Percentiles rank a stretch among this genome's conserved stretches.
Conservation (phyloP, 192 early-diverging fungal species). For the Tieghemiomyces parasiticus region DNA sequence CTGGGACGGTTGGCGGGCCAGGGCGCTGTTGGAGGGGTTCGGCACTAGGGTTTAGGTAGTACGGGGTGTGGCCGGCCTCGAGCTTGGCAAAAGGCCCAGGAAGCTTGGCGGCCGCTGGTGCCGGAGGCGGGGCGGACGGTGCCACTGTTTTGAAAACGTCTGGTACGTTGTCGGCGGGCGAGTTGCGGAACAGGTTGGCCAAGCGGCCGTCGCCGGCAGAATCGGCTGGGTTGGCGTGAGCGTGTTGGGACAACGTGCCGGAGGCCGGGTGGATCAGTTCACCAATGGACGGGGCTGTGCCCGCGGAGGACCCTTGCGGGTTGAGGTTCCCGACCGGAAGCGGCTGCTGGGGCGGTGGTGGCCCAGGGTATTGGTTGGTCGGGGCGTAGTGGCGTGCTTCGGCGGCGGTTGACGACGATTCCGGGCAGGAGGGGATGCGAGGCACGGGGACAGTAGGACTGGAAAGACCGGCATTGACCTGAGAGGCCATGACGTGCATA, state of each 20-base stretch:
- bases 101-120: background rate
- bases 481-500: background rate
- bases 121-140: background rate
- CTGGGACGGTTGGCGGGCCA: background rate
- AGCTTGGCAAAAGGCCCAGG: background rate
- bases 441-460: background rate
- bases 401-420: background rate
- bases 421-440: background rate
- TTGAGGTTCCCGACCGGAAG: background rate
- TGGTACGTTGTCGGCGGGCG: background rate
- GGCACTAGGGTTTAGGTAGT: background rate
- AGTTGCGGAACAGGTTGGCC: constrained; percentile 3
- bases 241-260: background rate
- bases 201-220: background rate
- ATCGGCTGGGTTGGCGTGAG: background rate
- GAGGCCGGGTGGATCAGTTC: background rate
- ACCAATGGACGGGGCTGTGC: background rate
- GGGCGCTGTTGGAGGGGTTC: background rate
- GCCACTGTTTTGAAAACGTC: background rate
- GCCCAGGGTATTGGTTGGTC: background rate
- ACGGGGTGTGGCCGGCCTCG: background rate
- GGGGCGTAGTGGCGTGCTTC: background rate
- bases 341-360: background rate
- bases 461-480: background rate
- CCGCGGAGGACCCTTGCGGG: background rate